Base-by-base conservation (phyloP, 768 basidiomycete species). In the Neoboletus brunneissimus region DNA sequence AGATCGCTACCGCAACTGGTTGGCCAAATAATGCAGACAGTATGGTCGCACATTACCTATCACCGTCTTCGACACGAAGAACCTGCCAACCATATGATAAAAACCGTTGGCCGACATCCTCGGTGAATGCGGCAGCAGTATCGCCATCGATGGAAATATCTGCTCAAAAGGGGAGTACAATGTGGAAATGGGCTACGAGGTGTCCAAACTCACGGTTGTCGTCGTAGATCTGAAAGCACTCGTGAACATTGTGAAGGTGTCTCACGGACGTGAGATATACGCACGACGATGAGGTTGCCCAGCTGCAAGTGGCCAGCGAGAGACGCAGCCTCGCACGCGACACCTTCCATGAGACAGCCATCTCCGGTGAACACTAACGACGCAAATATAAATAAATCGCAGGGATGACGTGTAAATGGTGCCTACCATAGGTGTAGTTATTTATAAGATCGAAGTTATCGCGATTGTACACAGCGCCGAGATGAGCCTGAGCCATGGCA, bases 131-230 rank as follows among this genome's bases (percentile, higher is more conserved):
- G 54, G 87, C 81, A 54, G 84, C 84, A 61, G 94, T 98, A 75
- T 93, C 85, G 60, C 95, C 95, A 70, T 98, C 95, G 65, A 98
- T 97, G 60, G 95, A 92, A 72, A 98, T 98, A 73, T 94, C 91
- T 94, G 60, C 53, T 46, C 45, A 31, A 48, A 48, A 34, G 18
- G 44, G 45, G 57, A 35, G n/a, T 48, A 46, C 25, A 62, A 56
- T 60, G 57, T 35, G 11, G 12, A 12, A 54, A 22, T 10, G 12
- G 1, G n/a, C 55, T 16, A 32, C 12, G 44, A 51, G 31, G 20
- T 20, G 20, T 22, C 7, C 44, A 57, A 54, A 75, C 88, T 67
- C 73, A 93, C 91, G 89, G 77, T 98, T 97, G 76, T 97, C 94
- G 68, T 98, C 95, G 74, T 95, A 97, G 68, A 97, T 79, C 90